Evolutionary conservation across 2,329 filamentous ascomycete species (phyloP), one percentile per base, ranked within the genome.

Genomic region (Neofusicoccum ribis): DNA sequence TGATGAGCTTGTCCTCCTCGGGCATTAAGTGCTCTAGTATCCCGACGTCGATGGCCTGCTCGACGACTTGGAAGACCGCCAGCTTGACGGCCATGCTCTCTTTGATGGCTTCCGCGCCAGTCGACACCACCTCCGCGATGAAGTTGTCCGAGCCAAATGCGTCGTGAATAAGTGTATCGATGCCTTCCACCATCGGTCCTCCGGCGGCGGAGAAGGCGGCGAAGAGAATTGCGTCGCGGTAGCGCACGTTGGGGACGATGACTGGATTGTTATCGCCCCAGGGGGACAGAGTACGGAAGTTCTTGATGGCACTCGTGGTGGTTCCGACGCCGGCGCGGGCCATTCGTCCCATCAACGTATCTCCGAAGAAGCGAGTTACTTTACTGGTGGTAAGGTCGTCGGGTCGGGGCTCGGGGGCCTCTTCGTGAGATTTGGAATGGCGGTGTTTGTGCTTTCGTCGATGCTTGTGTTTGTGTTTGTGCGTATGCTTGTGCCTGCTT

Each of bases 231-330:
- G 76, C 74, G 59, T 78, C 76, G 58, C 76, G 72, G 67, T 77
- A 76, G 36, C 76, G 76, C 2, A 78, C 74, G 65, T 78, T 78
- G 50, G 76, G 76, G 5, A 77, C 70, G 0, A 76, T 77, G 17
- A 78, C 75, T 2, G 76, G 75, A 62, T 77, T 78, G 66, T 78
- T 78, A 66, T 77, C 76, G 37, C 76, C 76, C 76, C 76, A 78
- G 3, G 76, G 76, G 11, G 72, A 75, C 2, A 78, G 68, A 0
- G 71, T 66, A 4, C 71, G 68, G 14, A 74, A 72, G 70, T 77
- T 74, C 51, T 76, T 76, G 44, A 75, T 51, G 14, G 75, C 70
- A 1, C 74, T 72, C 2, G 74, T 73, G 11, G 70, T 73, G 3
- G 75, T 77, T 52, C 74, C 70, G 12, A 77, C 73, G 3, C 72